Percentiles rank a stretch among this genome's conserved stretches.
phyloP scores from a whole-genome alignment of 2,329 filamentous ascomycete genomes.

The Fusarium sp. region DNA sequence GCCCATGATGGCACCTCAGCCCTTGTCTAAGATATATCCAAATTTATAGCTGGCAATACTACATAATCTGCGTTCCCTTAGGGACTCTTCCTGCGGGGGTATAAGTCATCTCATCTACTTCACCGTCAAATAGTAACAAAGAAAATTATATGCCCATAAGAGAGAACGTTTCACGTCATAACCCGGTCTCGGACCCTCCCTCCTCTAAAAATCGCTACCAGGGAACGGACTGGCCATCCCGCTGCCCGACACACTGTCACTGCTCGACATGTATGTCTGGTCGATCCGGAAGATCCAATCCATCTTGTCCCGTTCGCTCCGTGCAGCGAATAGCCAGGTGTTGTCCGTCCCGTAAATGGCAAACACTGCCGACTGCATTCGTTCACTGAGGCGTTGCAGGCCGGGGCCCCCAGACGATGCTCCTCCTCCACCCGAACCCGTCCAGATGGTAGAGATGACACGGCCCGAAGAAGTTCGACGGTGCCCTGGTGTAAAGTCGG shows the following conservation, averaged over 20 bases:
- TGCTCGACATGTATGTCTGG: constrained; percentile 76
- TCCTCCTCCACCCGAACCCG: constrained; percentile 59
- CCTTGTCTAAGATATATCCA: constrained; percentile 45
- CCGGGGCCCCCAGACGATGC: constrained; percentile 52
- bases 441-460: constrained; percentile 71
- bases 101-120: constrained; percentile 52
- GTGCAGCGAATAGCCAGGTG: constrained; percentile 93
- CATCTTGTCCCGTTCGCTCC: constrained; percentile 91
- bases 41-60: constrained; percentile 35
- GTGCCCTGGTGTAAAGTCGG: constrained; percentile 63
- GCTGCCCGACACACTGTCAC: constrained; percentile 58
- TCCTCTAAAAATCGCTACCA: constrained; percentile 51
- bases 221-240: constrained; percentile 55
- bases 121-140: constrained; percentile 49
- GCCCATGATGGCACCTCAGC: constrained; percentile 21
- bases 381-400: constrained; percentile 69
- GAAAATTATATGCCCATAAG: constrained; percentile 47
- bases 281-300: constrained; percentile 98
- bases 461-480: constrained; percentile 67
- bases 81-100: constrained; percentile 45
- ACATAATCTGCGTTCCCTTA: constrained; percentile 44
- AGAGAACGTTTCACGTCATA: constrained; percentile 50
- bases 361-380: constrained; percentile 83
- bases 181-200: constrained; percentile 35
- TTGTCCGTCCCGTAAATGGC: constrained; percentile 95